These are phyloP conservation scores for Ilyonectria robusta DNA, from an alignment of 2,329 filamentous ascomycete genomes.

Conservation along the genomic window DNA sequence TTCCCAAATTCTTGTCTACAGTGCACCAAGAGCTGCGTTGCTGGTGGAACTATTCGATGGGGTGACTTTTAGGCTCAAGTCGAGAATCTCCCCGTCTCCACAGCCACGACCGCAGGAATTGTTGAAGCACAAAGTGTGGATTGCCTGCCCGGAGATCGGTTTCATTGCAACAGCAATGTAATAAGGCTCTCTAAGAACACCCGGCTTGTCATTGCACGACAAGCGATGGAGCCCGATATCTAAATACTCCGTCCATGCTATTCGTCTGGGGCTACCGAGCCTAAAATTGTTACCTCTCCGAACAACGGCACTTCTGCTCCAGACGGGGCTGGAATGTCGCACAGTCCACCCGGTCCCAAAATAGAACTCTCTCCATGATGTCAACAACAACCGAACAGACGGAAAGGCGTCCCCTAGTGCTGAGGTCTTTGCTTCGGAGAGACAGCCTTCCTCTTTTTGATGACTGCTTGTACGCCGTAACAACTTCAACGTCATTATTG, in stretches of 20 bases:
- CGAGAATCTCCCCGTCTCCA: too few species aligned
- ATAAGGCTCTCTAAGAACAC: neutral
- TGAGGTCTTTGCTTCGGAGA: neutral
- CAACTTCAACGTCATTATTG: neutral
- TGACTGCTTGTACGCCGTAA: neutral
- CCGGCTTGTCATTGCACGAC: neutral
- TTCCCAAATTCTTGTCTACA: neutral
- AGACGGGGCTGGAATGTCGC: conserved; percentile 5
- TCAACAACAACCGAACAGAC: conserved; percentile 8
- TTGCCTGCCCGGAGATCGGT: neutral
- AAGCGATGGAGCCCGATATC: neutral
- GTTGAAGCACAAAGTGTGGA: neutral
- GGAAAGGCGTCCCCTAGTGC: neutral
- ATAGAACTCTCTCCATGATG: conserved; percentile 14
- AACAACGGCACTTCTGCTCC: neutral
- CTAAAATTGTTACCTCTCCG: neutral
- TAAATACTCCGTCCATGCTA: neutral
- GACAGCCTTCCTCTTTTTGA: neutral
- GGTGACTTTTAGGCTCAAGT: too few species aligned
- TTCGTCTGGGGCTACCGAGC: neutral
- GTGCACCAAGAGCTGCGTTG: neutral
- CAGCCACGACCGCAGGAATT: neutral
- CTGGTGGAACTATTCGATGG: neutral
- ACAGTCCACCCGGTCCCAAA: conserved; percentile 6
- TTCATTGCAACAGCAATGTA: neutral